phyloP scores from a whole-genome alignment of 306 rosid species.

The Prunus mira region DNA sequence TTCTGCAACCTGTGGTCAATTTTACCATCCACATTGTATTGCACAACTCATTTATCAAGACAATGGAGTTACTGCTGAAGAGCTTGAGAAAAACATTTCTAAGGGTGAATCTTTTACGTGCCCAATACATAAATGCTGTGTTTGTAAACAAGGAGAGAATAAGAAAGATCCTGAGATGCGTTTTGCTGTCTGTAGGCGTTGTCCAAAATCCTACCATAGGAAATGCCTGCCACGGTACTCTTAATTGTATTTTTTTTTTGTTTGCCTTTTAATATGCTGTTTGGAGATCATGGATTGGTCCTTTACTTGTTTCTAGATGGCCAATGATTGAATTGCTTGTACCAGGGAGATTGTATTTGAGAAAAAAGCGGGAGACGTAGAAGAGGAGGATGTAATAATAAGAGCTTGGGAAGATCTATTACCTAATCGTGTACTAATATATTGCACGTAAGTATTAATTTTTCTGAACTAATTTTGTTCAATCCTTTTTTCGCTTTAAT shows the following conservation, averaged over 20 bases:
- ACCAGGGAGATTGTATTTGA: constrained; percentile 62
- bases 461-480: constrained; percentile 4
- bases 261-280: constrained; percentile 4
- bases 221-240: constrained; percentile 87
- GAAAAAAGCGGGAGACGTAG: constrained; percentile 34
- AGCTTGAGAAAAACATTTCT: constrained; percentile 52
- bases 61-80: constrained; percentile 47
- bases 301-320: constrained; percentile 2
- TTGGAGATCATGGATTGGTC: constrained; percentile 3
- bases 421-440: constrained; percentile 80
- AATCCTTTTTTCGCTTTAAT: constrained; percentile 23
- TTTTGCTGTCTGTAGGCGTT: constrained; percentile 94
- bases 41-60: constrained; percentile 47
- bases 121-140: constrained; percentile 74
- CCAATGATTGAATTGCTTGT: constrained; percentile 39
- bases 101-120: constrained; percentile 73
- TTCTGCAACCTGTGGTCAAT: constrained; percentile 86
- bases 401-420: constrained; percentile 87
- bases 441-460: constrained; percentile 72
- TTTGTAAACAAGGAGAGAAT: constrained; percentile 76
- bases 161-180: constrained; percentile 49
- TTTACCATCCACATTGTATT: constrained; percentile 83
- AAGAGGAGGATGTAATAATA: constrained; percentile 30
- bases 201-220: constrained; percentile 85
- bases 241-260: constrained; percentile 3